These are phyloP conservation scores for Trichoderma asperellum DNA, from an alignment of 2,329 filamentous ascomycete species.

Conservation along the genomic window DNA sequence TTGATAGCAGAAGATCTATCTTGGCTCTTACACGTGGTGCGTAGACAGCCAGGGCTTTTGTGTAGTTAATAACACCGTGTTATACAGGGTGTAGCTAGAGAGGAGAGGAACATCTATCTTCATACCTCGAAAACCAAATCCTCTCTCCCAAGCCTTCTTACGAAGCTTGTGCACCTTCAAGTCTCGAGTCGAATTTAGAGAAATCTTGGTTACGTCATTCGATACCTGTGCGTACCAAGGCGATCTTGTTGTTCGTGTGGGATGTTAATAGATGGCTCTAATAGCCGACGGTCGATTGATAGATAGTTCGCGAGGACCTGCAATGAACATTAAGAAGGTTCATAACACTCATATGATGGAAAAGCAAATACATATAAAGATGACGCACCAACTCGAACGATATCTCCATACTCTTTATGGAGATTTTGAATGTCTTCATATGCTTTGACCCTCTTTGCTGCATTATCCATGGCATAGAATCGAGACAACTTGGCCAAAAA, in stretches of 20 bases:
- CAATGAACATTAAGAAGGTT: neutral
- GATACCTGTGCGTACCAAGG: slow-evolving; percentile 26
- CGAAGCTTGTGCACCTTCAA: slow-evolving; percentile 31
- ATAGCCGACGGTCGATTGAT: slow-evolving; percentile 16
- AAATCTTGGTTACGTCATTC: slow-evolving; percentile 40
- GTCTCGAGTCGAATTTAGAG: slow-evolving; percentile 35
- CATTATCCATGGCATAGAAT: slow-evolving; percentile 9
- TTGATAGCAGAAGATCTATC: slow-evolving; percentile 7
- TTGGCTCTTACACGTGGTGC: slow-evolving; percentile 13
- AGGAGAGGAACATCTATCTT: neutral
- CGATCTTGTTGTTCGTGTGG: slow-evolving; percentile 1
- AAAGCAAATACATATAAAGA: too few species aligned
- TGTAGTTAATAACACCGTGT: neutral
- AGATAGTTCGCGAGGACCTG: slow-evolving; percentile 16
- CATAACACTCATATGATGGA: neutral
- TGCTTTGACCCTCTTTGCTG: neutral
- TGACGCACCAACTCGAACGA: slow-evolving; percentile 11
- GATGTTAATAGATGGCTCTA: neutral
- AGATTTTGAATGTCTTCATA: slow-evolving; percentile 35
- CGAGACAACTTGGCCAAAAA: slow-evolving; percentile 31
- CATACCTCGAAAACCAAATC: slow-evolving; percentile 20
- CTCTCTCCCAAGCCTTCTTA: slow-evolving; percentile 18
- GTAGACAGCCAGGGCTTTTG: slow-evolving; percentile 19
- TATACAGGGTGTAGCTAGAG: neutral
- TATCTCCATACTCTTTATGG: slow-evolving; percentile 9